phyloP scores from a whole-genome alignment of 805 yeast species.

The Schwanniomyces polymorphus region DNA sequence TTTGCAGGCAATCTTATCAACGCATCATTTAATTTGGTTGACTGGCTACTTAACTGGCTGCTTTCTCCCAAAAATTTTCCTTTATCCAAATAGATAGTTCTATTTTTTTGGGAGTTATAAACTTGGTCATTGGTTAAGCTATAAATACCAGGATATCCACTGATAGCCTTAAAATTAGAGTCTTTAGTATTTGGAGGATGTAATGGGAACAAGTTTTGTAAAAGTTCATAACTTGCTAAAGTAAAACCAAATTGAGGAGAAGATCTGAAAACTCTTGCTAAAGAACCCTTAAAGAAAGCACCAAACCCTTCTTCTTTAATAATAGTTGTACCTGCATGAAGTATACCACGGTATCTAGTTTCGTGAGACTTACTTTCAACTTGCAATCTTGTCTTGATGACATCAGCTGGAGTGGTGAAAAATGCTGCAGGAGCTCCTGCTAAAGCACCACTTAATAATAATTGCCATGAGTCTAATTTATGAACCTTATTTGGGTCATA shows the following conservation, averaged over 20 bases:
- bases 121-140: conserved; percentile 45
- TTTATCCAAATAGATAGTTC: conserved; percentile 36
- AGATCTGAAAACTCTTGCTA: conserved; percentile 91
- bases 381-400: conserved; percentile 91
- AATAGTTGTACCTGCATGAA: conserved; percentile 75
- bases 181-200: conserved; percentile 48
- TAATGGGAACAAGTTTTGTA: conserved; percentile 77
- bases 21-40: conserved; percentile 33
- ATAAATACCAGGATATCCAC: conserved; percentile 48
- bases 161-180: conserved; percentile 43
- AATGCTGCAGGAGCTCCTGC: conserved; percentile 99
- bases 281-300: conserved; percentile 95
- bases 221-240: conserved; percentile 91
- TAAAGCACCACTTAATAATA: conserved; percentile 83
- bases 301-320: conserved; percentile 76
- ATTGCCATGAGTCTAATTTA: conserved; percentile 76
- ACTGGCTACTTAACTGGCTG: conserved; percentile 26
- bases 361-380: conserved; percentile 78
- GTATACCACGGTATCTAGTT: conserved; percentile 70
- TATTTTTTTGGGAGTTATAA: conserved; percentile 38
- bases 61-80: conserved; percentile 33
- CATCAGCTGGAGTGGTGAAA: conserved; percentile 95
- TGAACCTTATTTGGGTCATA: conserved; percentile 54
- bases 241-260: conserved; percentile 99
- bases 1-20: conserved; percentile 42